Percentiles rank a stretch among this genome's conserved stretches.
Conservation (phyloP, 2,329 filamentous ascomycete genomes). For the Hypoxylon sp. region DNA sequence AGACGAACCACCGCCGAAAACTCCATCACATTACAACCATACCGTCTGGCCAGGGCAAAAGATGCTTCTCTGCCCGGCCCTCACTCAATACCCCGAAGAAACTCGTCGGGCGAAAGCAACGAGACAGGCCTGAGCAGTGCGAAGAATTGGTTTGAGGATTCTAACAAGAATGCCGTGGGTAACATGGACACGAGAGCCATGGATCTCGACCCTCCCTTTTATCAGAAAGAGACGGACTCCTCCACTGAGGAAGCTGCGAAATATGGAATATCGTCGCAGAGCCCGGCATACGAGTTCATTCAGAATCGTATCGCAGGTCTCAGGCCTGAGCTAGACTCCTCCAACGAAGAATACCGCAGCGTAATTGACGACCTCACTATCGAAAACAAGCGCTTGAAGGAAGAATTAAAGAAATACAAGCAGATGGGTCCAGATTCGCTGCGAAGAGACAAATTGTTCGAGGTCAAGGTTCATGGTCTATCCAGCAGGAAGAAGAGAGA, state of each 20-base stretch:
- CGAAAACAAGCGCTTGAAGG: constrained; percentile 84
- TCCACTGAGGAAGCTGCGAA: constrained; percentile 62
- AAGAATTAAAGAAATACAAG: constrained; percentile 79
- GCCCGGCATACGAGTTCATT: constrained; percentile 46
- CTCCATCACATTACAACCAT: constrained; percentile 65
- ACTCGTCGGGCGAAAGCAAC: constrained; percentile 67
- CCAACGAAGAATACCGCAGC: constrained; percentile 27
- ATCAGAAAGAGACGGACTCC: constrained; percentile 67
- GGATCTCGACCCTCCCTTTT: constrained; percentile 71
- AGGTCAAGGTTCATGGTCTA: constrained; percentile 83
- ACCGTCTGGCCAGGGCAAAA: constrained; percentile 61
- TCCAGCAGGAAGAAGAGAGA: constrained; percentile 81
- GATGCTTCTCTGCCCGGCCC: constrained; percentile 55
- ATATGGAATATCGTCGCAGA: constrained; percentile 46
- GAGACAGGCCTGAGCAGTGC: constrained; percentile 63
- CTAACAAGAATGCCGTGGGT: constrained; percentile 65
- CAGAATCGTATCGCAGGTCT: constrained; percentile 12
- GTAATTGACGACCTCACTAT: constrained; percentile 91
- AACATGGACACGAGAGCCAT: constrained; percentile 61
- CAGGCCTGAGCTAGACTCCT: constrained; percentile 7
- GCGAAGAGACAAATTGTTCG: constrained; percentile 83
- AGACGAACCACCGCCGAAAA: constrained; percentile 61
- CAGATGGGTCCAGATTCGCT: constrained; percentile 76
- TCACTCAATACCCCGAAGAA: constrained; percentile 50
- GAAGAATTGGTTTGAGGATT: constrained; percentile 68